Conservation (phyloP, 768 basidiomycete species). For the Russula olivacea region DNA sequence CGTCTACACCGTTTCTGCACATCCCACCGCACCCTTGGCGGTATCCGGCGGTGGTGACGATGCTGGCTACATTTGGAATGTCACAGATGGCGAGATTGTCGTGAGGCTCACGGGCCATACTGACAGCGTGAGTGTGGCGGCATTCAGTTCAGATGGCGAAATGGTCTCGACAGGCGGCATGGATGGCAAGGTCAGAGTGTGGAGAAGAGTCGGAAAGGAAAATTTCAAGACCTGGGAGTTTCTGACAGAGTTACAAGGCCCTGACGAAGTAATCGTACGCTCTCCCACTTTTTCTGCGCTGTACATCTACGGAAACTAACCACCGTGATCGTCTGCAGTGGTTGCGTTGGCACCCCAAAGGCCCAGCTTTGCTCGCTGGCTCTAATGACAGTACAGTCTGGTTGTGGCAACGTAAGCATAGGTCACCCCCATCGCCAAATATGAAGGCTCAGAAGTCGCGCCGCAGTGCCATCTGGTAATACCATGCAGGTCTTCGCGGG, state of each 20-base stretch:
- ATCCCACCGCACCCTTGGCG: slow-evolving; percentile 78
- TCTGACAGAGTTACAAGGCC: slow-evolving; percentile 85
- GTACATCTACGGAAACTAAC: not conserved
- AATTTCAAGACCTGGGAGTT: slow-evolving; percentile 87
- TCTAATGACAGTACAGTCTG: slow-evolving; percentile 91
- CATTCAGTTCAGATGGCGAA: slow-evolving; percentile 86
- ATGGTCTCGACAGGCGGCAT: slow-evolving; percentile 95
- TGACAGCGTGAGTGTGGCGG: slow-evolving; percentile 77
- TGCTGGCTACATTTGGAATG: slow-evolving; percentile 88
- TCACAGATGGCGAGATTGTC: slow-evolving; percentile 71
- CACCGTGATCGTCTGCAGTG: slow-evolving; percentile 50
- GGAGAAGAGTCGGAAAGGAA: slow-evolving; percentile 77
- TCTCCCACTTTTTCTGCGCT: not conserved
- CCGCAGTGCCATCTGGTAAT: slow-evolving; percentile 85
- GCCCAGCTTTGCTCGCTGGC: slow-evolving; percentile 80
- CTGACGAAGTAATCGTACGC: slow-evolving; percentile 90
- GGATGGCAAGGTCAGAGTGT: slow-evolving; percentile 92
- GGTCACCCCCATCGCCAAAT: not conserved
- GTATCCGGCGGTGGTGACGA: slow-evolving; percentile 96
- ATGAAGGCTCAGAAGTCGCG: slow-evolving; percentile 1
- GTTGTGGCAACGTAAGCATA: slow-evolving; percentile 89
- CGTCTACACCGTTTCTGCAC: slow-evolving; percentile 78
- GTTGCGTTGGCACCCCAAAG: slow-evolving; percentile 95
- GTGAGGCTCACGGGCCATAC: slow-evolving; percentile 87
- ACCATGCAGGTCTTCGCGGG: slow-evolving; percentile 96